These are phyloP conservation scores for Sordaria brevicollis DNA, from an alignment of 495 filamentous ascomycete genomes.

Conservation along the genomic window DNA sequence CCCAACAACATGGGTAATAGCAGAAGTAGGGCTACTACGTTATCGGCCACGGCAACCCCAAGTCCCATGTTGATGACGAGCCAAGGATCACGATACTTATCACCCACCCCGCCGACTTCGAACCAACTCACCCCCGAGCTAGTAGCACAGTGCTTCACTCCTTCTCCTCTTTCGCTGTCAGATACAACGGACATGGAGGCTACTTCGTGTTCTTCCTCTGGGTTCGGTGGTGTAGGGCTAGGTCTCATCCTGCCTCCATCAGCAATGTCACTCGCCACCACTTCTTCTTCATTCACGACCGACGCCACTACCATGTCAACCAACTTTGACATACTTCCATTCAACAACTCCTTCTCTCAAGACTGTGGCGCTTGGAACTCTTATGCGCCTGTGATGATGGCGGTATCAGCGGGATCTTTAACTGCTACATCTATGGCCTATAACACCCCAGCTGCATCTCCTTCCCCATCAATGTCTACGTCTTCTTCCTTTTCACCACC, in stretches of 20 bases:
- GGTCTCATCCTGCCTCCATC: background rate
- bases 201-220: background rate
- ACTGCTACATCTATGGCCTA: too few relatives aligned
- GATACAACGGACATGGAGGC: background rate
- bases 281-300: background rate
- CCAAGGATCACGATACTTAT: background rate
- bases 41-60: background rate
- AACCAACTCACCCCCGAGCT: background rate
- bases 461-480: too few relatives aligned
- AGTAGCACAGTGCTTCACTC: background rate
- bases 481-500: background rate
- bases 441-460: too few relatives aligned
- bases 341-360: background rate
- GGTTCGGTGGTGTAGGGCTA: background rate
- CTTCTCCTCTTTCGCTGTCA: background rate
- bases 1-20: background rate
- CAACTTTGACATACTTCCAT: background rate
- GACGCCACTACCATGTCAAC: background rate
- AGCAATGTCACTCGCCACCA: background rate
- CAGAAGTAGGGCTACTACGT: background rate
- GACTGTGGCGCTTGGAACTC: background rate
- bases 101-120: background rate
- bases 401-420: background rate
- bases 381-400: background rate
- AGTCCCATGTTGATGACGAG: background rate